Evolutionary conservation across 352 stramenopile genomes (phyloP).

Genomic region (Phytophthora hybrid): DNA sequence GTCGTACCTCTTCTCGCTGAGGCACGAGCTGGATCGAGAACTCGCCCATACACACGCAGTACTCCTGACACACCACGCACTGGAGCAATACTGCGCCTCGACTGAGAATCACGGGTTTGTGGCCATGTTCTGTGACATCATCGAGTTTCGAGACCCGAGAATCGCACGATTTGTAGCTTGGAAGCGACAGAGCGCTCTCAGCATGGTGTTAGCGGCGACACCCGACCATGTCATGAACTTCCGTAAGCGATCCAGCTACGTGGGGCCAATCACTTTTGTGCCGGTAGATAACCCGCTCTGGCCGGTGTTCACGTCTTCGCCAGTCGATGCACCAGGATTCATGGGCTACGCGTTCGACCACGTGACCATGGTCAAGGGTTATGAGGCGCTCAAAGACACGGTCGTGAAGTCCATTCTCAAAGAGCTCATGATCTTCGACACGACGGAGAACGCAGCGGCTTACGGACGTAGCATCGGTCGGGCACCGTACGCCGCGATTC

Average conservation of each 20-base stretch:
- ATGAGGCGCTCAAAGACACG: constrained; percentile 66
- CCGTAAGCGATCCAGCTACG: constrained; percentile 55
- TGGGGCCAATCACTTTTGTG: constrained; percentile 72
- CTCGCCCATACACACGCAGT: constrained; percentile 58
- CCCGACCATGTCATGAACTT: constrained; percentile 71
- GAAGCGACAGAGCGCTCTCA: constrained; percentile 65
- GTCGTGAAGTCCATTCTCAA: constrained; percentile 82
- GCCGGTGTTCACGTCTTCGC: constrained; percentile 59
- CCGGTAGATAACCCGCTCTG: constrained; percentile 76
- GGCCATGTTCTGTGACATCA: constrained; percentile 82
- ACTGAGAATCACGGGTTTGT: constrained; percentile 74
- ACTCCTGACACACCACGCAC: constrained; percentile 40
- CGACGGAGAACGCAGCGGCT: constrained; percentile 48
- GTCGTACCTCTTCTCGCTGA: constrained; percentile 61
- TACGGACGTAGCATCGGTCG: constrained; percentile 54
- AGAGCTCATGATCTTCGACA: constrained; percentile 81
- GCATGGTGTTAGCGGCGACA: constrained; percentile 68
- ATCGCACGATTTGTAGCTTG: constrained; percentile 67
- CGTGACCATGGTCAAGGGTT: constrained; percentile 61
- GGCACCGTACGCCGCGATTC: constrained; percentile 52
- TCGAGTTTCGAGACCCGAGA: constrained; percentile 66
- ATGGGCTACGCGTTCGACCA: constrained; percentile 83
- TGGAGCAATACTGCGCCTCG: constrained; percentile 63
- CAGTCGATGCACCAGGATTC: constrained; percentile 54
- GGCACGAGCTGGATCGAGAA: constrained; percentile 53